Evolutionary conservation across 2,329 filamentous ascomycete species (phyloP), one percentile per base, ranked within the genome.

Genomic region (Arthrinium phaeospermum): DNA sequence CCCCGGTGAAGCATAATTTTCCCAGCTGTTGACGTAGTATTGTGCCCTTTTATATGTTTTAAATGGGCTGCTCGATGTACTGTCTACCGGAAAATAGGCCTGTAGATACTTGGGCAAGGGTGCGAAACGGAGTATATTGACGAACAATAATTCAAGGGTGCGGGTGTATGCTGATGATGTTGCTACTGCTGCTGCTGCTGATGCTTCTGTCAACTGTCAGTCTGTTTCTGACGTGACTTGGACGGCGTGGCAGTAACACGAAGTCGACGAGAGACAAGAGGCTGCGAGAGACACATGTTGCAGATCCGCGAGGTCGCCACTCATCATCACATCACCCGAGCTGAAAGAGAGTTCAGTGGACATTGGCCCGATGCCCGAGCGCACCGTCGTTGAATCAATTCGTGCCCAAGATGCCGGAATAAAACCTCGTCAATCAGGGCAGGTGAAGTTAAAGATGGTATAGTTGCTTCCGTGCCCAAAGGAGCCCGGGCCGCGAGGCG

Each of bases 161-260:
- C n/a, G n/a, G n/a, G n/a, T n/a, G n/a, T n/a, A n/a, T n/a, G n/a
- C n/a, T n/a, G n/a, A n/a, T 57, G 27, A 19, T 27, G 51, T 12
- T 41, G 34, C n/a, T 41, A 34, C n/a, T 14, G 57, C n/a, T 41
- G 37, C 5, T 41, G 37, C 37, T 49, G 22, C 22, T 49, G 19
- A 22, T 49, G 46, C 45, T 47, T 47, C 57, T 64, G 57, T 64
- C 57, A 64, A 41, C 57, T 64, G 57, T 64, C 57, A 64, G 34
- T 64, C 57, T 41, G 19, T 41, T n/a, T 64, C 57, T 64, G 57
- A 64, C 57, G 57, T 64, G 57, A 64, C 57, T 64, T 64, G 57
- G 57, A 64, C 57, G 19, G 34, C 16, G 30, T 61, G 53, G 34
- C 34, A 14, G 34, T 22, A 41, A n/a, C 19, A 34, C 16, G 57